These are phyloP conservation scores for Paracorniculantispora psalliotae DNA, from an alignment of 2,329 filamentous ascomycete species.

Conservation along the genomic window DNA sequence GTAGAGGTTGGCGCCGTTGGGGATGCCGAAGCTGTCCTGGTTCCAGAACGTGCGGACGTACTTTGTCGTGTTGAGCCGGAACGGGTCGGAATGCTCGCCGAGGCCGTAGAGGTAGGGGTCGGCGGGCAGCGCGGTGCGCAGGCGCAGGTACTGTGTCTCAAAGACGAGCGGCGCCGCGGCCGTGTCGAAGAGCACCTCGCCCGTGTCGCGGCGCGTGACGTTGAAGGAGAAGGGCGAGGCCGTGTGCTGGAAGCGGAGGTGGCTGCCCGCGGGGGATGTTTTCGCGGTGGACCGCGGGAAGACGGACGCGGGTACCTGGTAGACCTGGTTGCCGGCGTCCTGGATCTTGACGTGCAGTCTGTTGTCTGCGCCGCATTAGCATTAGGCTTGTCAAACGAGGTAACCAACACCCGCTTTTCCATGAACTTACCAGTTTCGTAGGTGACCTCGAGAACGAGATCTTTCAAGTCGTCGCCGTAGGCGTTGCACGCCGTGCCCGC, in stretches of 20 bases:
- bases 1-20: conserved; percentile 65
- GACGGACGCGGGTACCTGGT: conserved; percentile 64
- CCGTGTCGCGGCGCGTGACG: conserved; percentile 34
- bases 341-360: conserved; percentile 69
- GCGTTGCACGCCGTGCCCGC: conserved; percentile 22
- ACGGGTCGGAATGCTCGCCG: conserved; percentile 66
- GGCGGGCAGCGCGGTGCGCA: conserved; percentile 61
- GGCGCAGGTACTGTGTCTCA: conserved; percentile 66
- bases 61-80: conserved; percentile 59
- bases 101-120: conserved; percentile 69
- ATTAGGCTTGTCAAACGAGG: no score
- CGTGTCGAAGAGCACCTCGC: conserved; percentile 58
- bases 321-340: conserved; percentile 59
- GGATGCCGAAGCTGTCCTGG: conserved; percentile 59
- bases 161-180: conserved; percentile 61
- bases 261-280: conserved; percentile 20
- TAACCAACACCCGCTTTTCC: no score
- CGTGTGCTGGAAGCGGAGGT: conserved; percentile 36
- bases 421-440: conserved; percentile 59
- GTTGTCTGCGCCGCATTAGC: conserved; percentile 57
- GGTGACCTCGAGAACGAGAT: conserved; percentile 52
- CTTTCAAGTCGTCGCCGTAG: conserved; percentile 20
- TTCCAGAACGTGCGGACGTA: conserved; percentile 61
- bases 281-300: conserved; percentile 51
- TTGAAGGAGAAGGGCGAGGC: conserved; percentile 58